These are phyloP conservation scores for Silene coronaria DNA, from an alignment of 179 eudicot species.

Conservation along the genomic window DNA sequence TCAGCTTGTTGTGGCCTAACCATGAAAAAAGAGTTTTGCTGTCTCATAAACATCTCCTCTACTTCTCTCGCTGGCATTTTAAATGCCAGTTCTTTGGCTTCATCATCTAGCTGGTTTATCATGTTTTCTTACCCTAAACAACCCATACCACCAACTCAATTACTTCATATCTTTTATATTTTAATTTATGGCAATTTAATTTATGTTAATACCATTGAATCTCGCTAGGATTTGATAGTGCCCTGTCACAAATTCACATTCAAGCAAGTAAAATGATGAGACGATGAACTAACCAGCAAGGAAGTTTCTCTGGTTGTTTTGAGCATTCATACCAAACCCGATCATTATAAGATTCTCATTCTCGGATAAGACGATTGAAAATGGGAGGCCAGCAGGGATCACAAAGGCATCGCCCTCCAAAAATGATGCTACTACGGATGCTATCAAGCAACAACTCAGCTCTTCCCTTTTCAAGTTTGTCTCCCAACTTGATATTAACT, in stretches of 20 bases:
- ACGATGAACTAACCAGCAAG: slow-evolving; percentile 22
- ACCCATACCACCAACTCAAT: background rate
- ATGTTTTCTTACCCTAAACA: slow-evolving; percentile 28
- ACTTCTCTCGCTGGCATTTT: slow-evolving; percentile 24
- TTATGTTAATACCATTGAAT: too few species aligned
- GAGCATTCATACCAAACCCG: slow-evolving; percentile 28
- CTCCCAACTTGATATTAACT: too few species aligned
- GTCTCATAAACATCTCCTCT: slow-evolving; percentile 22
- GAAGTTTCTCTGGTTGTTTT: slow-evolving; percentile 25
- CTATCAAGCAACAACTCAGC: slow-evolving; percentile 20
- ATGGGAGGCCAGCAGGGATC: slow-evolving; percentile 27
- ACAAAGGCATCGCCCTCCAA: slow-evolving; percentile 21
- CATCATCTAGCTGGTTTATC: slow-evolving; percentile 25
- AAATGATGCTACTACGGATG: slow-evolving; percentile 14
- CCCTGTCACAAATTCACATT: too few species aligned
- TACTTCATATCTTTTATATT: too few species aligned
- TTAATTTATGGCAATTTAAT: too few species aligned
- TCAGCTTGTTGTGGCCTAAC: slow-evolving; percentile 30
- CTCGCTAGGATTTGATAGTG: too few species aligned
- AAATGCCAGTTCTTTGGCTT: slow-evolving; percentile 27
- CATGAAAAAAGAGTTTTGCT: slow-evolving; percentile 23
- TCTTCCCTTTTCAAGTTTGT: slow-evolving; percentile 62
- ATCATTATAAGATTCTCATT: slow-evolving; percentile 20
- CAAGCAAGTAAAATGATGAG: too few species aligned
- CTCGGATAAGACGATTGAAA: slow-evolving; percentile 17